Evolutionary conservation across 1,139 yeast genomes (phyloP).

Genomic region (Meyerozyma smithsonii): DNA sequence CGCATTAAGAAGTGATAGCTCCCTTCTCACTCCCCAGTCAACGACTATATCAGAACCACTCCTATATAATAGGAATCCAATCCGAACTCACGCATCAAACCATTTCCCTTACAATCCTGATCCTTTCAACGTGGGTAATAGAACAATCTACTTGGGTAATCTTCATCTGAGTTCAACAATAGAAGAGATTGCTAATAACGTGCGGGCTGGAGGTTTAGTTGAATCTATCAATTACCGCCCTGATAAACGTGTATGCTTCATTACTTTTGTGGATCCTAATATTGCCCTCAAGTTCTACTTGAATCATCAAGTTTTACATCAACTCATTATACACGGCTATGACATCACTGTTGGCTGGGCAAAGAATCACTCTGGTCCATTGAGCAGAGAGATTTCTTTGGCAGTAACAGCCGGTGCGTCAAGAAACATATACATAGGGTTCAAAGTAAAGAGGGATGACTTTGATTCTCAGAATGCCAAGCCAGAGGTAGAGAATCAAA

Average conservation of each 20-base stretch:
- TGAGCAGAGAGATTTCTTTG: constrained; percentile 32
- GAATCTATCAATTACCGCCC: constrained; percentile 36
- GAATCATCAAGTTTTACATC: constrained; percentile 44
- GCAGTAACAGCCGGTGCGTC: constrained; percentile 49
- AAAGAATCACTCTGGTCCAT: constrained; percentile 39
- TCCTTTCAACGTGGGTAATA: constrained; percentile 26
- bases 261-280: constrained; percentile 41
- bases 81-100: not conserved
- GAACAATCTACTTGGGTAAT: constrained; percentile 43
- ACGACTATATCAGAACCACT: not conserved
- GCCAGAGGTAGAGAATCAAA: not conserved
- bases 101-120: constrained; percentile 9
- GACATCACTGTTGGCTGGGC: constrained; percentile 47
- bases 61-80: not conserved
- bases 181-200: constrained; percentile 48
- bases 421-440: constrained; percentile 44
- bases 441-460: constrained; percentile 12
- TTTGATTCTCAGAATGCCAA: constrained; percentile 2
- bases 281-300: constrained; percentile 39
- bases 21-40: not conserved
- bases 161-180: constrained; percentile 41
- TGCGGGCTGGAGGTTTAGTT: constrained; percentile 45
- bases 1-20: not conserved
- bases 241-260: constrained; percentile 38
- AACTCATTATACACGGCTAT: constrained; percentile 42